phyloP scores from a whole-genome alignment of 495 filamentous ascomycete species.

The Talaromyces borbonicus region DNA sequence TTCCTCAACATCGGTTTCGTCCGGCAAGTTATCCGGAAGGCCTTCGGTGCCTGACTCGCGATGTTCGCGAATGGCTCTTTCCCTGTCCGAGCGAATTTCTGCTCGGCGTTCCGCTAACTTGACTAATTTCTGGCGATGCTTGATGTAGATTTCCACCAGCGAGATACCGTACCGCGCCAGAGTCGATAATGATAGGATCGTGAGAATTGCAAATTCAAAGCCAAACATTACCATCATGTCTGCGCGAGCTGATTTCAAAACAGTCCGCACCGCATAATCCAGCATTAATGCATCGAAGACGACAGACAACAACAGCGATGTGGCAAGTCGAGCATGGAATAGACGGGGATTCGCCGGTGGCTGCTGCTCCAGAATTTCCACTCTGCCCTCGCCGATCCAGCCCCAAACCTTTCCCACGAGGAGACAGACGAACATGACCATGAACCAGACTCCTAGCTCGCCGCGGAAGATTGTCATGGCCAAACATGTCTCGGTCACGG shows the following conservation, averaged over 20 bases:
- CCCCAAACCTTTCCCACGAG: constrained; percentile 93
- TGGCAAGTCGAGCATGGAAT: constrained; percentile 76
- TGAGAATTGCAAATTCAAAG: constrained; percentile 88
- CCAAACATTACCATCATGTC: constrained; percentile 99
- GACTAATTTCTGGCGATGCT: constrained; percentile 56
- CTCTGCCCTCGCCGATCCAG: constrained; percentile 92
- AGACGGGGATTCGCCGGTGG: constrained; percentile 80
- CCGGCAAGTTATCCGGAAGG: constrained; percentile 34
- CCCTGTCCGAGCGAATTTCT: constrained; percentile 53
- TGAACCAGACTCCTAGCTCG: constrained; percentile 84
- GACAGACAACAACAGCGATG: constrained; percentile 69
- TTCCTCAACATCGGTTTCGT: constrained; percentile 76
- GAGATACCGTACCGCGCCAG: constrained; percentile 66
- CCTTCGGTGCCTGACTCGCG: constrained; percentile 24
- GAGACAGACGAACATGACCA: constrained; percentile 92
- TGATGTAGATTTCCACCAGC: constrained; percentile 67
- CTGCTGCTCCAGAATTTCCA: constrained; percentile 91
- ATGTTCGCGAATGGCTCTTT: constrained; percentile 37
- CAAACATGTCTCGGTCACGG: constrained; percentile 89
- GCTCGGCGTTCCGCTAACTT: constrained; percentile 55
- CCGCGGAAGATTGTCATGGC: constrained; percentile 99
- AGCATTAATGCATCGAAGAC: constrained; percentile 69
- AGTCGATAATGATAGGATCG: constrained; percentile 71
- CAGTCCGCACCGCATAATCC: constrained; percentile 66
- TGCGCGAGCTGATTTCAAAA: constrained; percentile 74